Evolutionary conservation across 371 early-diverging fungal species (phyloP).

Genomic region (Mortierella sp.): DNA sequence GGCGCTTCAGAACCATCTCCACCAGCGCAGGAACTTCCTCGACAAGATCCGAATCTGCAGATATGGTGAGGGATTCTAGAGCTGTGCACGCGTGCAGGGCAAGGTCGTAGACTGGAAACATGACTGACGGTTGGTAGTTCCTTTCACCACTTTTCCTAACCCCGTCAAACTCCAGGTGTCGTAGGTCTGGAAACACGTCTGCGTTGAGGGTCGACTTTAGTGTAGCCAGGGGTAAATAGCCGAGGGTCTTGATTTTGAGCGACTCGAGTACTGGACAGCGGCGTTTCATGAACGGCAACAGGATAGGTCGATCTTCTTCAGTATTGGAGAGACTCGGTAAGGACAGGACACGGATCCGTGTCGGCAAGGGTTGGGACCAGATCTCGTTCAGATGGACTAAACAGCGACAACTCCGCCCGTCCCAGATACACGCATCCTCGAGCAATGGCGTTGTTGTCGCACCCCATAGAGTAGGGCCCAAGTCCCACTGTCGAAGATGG

Average conservation of each 20-base stretch:
- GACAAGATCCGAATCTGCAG: neutral
- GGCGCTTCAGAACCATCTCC: neutral
- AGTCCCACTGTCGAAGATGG: neutral
- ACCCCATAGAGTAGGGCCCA: neutral
- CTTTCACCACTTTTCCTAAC: neutral
- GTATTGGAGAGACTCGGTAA: neutral
- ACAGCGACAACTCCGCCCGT: neutral
- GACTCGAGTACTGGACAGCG: neutral
- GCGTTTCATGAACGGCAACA: neutral
- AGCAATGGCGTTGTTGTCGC: neutral
- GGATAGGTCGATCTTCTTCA: neutral
- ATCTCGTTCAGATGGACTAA: neutral
- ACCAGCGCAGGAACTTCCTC: neutral
- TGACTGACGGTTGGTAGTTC: neutral
- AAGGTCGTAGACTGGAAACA: neutral
- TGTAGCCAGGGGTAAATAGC: neutral
- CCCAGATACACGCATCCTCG: neutral
- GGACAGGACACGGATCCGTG: neutral
- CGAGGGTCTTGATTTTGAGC: neutral
- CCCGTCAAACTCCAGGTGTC: neutral
- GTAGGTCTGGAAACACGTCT: neutral
- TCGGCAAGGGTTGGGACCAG: neutral
- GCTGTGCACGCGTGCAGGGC: neutral
- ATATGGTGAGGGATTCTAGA: neutral
- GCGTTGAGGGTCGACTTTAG: neutral